Conservation (phyloP, 106 monocot species). For the Dactylorhiza incarnata region DNA sequence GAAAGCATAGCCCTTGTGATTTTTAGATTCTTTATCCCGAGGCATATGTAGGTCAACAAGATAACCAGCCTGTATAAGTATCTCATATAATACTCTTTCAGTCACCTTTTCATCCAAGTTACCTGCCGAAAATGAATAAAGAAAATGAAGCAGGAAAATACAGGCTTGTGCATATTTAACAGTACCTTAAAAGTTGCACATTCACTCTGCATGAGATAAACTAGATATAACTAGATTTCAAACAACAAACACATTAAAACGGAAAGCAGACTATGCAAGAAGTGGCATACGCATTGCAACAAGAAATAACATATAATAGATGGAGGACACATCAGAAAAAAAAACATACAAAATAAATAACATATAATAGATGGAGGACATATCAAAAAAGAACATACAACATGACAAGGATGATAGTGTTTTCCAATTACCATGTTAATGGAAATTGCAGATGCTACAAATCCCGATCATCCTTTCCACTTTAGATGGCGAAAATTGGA, state of each 20-base stretch:
- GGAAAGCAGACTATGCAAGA: background rate
- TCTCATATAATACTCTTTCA: constrained; percentile 85
- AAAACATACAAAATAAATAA: background rate
- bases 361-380: background rate
- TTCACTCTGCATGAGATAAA: background rate
- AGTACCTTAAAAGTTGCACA: background rate
- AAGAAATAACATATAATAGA: background rate
- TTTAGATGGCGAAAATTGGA: background rate
- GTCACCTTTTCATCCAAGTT: constrained; percentile 95
- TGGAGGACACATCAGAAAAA: background rate
- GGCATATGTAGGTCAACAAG: constrained; percentile 84
- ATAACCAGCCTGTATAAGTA: constrained; percentile 85
- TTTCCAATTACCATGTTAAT: background rate
- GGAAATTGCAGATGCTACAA: no score
- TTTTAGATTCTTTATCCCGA: constrained; percentile 71
- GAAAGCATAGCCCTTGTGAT: constrained; percentile 79
- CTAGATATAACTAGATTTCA: background rate
- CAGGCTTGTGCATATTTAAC: background rate
- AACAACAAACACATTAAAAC: background rate
- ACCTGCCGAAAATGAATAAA: constrained; percentile 46
- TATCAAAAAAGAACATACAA: background rate
- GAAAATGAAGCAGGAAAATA: background rate
- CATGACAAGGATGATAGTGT: background rate
- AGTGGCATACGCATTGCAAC: background rate
- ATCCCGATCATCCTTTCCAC: background rate